phyloP scores from a whole-genome alignment of 2,329 filamentous ascomycete genomes.

The Teratosphaeria nubilosa region DNA sequence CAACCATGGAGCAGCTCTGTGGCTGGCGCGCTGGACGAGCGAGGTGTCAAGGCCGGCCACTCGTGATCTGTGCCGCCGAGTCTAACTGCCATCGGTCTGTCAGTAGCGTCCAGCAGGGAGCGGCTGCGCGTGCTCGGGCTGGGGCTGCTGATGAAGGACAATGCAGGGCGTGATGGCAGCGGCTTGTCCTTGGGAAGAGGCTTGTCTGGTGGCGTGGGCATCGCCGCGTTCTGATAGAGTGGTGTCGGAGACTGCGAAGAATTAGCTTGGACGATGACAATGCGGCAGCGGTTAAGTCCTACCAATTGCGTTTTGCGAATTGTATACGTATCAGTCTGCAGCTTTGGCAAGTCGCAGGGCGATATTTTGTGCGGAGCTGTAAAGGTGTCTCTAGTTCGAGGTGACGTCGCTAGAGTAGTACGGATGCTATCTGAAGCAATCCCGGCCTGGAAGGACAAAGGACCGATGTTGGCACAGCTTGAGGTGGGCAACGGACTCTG shows the following conservation, averaged over 20 bases:
- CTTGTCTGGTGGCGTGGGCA: neutral
- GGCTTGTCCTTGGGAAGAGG: slow-evolving; percentile 23
- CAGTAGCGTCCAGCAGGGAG: slow-evolving; percentile 31
- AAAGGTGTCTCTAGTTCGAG: neutral
- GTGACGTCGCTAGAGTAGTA: neutral
- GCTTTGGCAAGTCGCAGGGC: neutral
- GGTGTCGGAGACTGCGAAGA: neutral
- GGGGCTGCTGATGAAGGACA: slow-evolving; percentile 19
- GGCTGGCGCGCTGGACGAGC: slow-evolving; percentile 1
- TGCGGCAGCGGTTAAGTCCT: neutral
- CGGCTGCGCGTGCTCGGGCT: slow-evolving; percentile 29
- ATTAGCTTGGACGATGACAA: neutral
- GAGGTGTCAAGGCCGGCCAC: slow-evolving; percentile 14
- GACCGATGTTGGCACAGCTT: neutral
- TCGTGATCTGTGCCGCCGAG: slow-evolving; percentile 7
- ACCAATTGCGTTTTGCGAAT: neutral
- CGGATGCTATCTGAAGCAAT: neutral
- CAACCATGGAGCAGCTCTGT: neutral
- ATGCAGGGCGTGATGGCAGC: slow-evolving; percentile 30
- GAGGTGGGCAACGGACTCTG: neutral
- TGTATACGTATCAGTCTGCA: neutral
- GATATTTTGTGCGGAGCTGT: neutral
- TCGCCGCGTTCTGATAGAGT: neutral
- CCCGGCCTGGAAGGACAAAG: neutral
- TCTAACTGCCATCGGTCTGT: slow-evolving; percentile 17